Evolutionary conservation across 2,329 filamentous ascomycete genomes (phyloP), one percentile per base, ranked within the genome.

Genomic region (Seiridium cupressi): DNA sequence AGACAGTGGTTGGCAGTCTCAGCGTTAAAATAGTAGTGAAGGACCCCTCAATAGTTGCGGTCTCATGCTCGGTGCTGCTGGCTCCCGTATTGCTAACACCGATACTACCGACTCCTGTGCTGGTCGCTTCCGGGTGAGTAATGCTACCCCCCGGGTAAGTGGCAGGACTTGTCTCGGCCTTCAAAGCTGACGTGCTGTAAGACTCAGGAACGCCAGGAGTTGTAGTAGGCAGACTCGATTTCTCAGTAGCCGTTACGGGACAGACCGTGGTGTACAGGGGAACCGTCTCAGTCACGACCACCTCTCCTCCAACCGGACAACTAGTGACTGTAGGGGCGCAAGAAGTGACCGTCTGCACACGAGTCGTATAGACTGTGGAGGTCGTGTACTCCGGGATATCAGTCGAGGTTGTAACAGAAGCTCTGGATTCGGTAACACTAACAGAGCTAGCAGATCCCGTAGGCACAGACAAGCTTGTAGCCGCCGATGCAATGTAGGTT

Each of bases 261-360:
- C 76, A 81, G 57, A 81, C 70, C 7, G 80, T 81, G 9, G 79
- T 82, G 65, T 77, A 79, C 38, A 79, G 49, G 35, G 76, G 65
- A 40, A 81, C 72, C 4, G 76, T 77, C 42, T 75, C 72, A 31
- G 77, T 79, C n/a, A 74, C 18, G 76, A 78, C 70, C 31, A 48
- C 26, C 35, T 42, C 68, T 77, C 70, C 66, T 40, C 67, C 67
- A 1, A 62, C 70, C 9, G 76, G 74, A 66, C 76, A 79, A 72
- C 76, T 68, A 44, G 67, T 69, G 3, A 79, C 71, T 9, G 65
- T 72, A 31, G 68, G 64, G 2, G 69, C 66, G 55, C 73, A 75
- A 46, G 63, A 66, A 38, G 69, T 75, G 59, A 76, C 65, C 34
- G 74, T 76, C 54, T 69, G 69, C n/a, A 70, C 65, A 7, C 59